A percentile compares a stretch with the other conserved stretches of the same genome.
These are phyloP conservation scores for Lepidium didymum DNA, from an alignment of 345 rosid genomes.

Conservation along the genomic window DNA sequence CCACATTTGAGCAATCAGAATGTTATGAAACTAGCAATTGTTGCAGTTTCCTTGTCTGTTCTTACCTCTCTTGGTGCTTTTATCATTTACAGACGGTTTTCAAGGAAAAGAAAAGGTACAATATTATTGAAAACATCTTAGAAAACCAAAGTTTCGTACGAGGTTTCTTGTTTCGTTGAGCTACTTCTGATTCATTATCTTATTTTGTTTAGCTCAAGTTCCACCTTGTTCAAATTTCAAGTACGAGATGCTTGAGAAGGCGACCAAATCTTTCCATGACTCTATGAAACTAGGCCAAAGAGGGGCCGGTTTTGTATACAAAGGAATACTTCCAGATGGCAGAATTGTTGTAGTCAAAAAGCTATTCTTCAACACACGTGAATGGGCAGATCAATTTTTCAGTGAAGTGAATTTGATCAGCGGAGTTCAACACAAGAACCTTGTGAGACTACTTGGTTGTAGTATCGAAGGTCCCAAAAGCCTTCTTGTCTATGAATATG, in stretches of 20 bases:
- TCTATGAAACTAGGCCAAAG: slow-evolving; percentile 76
- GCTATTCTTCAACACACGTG: slow-evolving; percentile 50
- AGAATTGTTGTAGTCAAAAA: slow-evolving; percentile 62
- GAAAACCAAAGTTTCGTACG: background rate
- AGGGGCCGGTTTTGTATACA: slow-evolving; percentile 75
- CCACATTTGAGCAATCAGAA: slow-evolving; percentile 5
- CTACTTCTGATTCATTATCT: background rate
- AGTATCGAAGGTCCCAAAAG: slow-evolving; percentile 87
- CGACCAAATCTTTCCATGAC: slow-evolving; percentile 51
- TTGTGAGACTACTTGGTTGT: slow-evolving; percentile 70
- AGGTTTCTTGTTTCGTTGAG: background rate
- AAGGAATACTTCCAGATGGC: slow-evolving; percentile 67
- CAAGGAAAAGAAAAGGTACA: slow-evolving; percentile 29
- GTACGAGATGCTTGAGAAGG: slow-evolving; percentile 63
- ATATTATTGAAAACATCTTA: background rate
- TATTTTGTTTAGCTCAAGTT: slow-evolving; percentile 12
- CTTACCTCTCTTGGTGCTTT: slow-evolving; percentile 41
- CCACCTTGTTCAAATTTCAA: slow-evolving; percentile 35
- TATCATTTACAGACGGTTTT: slow-evolving; percentile 37
- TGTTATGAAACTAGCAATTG: slow-evolving; percentile 8
- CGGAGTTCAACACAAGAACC: slow-evolving; percentile 56
- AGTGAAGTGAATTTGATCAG: slow-evolving; percentile 72
- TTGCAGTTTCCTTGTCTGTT: slow-evolving; percentile 6
- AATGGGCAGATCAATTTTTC: slow-evolving; percentile 81
- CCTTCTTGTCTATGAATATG: slow-evolving; percentile 75